Conservation (phyloP, 805 yeast species). For the Ogataea allantospora region DNA sequence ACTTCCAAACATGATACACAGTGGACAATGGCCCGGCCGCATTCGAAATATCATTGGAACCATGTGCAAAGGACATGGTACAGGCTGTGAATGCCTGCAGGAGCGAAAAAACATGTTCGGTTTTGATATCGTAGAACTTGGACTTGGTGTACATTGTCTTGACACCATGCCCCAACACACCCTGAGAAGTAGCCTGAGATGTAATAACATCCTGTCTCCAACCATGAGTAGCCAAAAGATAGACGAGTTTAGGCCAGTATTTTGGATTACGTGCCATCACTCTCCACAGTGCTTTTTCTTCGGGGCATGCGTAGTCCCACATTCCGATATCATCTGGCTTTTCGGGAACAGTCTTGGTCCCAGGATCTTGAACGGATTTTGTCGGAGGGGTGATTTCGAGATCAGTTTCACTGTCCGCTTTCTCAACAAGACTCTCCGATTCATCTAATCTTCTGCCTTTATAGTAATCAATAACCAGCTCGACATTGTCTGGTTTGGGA, state of each 20-base stretch:
- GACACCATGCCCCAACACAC: slow-evolving; percentile 46
- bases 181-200: slow-evolving; percentile 41
- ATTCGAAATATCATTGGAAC: slow-evolving; percentile 76
- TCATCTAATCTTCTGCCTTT: slow-evolving; percentile 48
- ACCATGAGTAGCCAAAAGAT: slow-evolving; percentile 56
- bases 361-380: slow-evolving; percentile 8
- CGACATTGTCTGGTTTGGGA: slow-evolving; percentile 61
- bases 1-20: slow-evolving; percentile 58
- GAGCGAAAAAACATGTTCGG: slow-evolving; percentile 65
- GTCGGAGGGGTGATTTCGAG: neutral
- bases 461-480: slow-evolving; percentile 62
- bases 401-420: neutral
- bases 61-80: slow-evolving; percentile 81
- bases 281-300: slow-evolving; percentile 34
- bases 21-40: slow-evolving; percentile 76
- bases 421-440: neutral
- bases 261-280: slow-evolving; percentile 43
- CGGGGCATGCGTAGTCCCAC: slow-evolving; percentile 13
- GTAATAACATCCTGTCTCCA: slow-evolving; percentile 61
- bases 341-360: slow-evolving; percentile 4
- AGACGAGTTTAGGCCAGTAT: slow-evolving; percentile 52
- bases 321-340: slow-evolving; percentile 4
- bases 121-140: slow-evolving; percentile 66
- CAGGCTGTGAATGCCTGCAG: slow-evolving; percentile 72
- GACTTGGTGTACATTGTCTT: slow-evolving; percentile 53